phyloP scores from a whole-genome alignment of 2,329 filamentous ascomycete genomes.

The Alternaria postmessia region DNA sequence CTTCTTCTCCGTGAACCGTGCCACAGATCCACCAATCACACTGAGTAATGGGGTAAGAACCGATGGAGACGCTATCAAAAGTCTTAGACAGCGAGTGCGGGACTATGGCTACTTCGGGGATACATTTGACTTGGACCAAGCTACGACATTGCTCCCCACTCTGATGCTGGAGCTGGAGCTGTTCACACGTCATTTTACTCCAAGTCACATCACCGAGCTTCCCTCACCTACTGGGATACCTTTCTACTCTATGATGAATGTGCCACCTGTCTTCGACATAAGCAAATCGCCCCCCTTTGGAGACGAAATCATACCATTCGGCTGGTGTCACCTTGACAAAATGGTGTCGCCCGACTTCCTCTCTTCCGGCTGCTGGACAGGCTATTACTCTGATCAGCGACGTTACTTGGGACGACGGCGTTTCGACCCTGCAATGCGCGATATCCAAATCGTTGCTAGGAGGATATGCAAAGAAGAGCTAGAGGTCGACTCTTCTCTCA shows the following conservation, averaged over 20 bases:
- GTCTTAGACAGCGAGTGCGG: slow-evolving; percentile 15
- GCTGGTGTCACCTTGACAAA: slow-evolving; percentile 21
- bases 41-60: neutral
- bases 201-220: neutral
- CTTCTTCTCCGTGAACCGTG: neutral
- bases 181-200: neutral
- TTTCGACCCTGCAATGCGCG: slow-evolving; percentile 25
- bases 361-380: slow-evolving; percentile 25
- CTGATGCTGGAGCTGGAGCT: slow-evolving; percentile 16
- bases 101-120: slow-evolving; percentile 6
- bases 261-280: slow-evolving; percentile 20
- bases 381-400: slow-evolving; percentile 28
- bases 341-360: slow-evolving; percentile 30
- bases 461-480: neutral
- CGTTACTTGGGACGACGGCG: neutral
- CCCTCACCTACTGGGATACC: slow-evolving; percentile 23
- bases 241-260: slow-evolving; percentile 23
- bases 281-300: neutral
- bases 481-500: neutral
- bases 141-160: slow-evolving; percentile 15
- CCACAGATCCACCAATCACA: neutral
- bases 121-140: slow-evolving; percentile 14
- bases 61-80: neutral
- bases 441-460: slow-evolving; percentile 18
- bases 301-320: slow-evolving; percentile 12